A percentile compares a stretch with the other conserved stretches of the same genome.
Conservation (phyloP, 2,329 filamentous ascomycete genomes). For the Sporothrix schenckii region DNA sequence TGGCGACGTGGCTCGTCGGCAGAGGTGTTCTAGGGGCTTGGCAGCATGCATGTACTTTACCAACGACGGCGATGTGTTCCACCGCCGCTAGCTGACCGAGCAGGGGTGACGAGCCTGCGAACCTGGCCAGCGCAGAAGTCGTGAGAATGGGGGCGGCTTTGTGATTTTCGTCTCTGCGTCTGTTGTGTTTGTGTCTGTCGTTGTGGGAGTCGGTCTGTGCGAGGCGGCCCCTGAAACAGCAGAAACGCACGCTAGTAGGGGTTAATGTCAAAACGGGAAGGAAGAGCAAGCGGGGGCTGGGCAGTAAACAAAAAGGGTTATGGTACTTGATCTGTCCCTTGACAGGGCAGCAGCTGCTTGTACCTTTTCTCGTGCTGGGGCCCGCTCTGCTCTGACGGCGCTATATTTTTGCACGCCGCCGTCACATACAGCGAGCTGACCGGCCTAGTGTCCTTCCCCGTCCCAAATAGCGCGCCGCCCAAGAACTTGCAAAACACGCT, state of each 20-base stretch:
- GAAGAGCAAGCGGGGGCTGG: not conserved
- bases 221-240: slow-evolving; percentile 23
- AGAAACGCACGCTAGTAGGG: slow-evolving; percentile 25
- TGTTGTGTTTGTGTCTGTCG: slow-evolving; percentile 4
- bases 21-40: slow-evolving; percentile 27
- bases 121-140: not conserved
- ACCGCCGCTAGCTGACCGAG: not conserved
- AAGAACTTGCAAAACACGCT: slow-evolving; percentile 17
- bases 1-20: slow-evolving; percentile 23
- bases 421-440: not conserved
- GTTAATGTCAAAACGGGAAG: slow-evolving; percentile 15
- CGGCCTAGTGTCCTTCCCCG: not conserved
- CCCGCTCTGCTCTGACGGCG: not conserved
- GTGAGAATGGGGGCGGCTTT: not conserved
- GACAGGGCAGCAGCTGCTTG: not conserved
- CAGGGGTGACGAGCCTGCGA: slow-evolving; percentile 9
- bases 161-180: not conserved
- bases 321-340: not conserved
- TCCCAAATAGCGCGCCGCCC: not conserved
- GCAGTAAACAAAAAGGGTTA: not conserved
- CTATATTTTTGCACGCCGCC: slow-evolving; percentile 19
- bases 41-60: slow-evolving; percentile 28
- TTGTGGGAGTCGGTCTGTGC: not conserved
- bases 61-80: not conserved
- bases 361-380: slow-evolving; percentile 16